Evolutionary conservation across 208 protist species (phyloP), one percentile per base, ranked within the genome.

Genomic region (Trypanosoma melophagium): DNA sequence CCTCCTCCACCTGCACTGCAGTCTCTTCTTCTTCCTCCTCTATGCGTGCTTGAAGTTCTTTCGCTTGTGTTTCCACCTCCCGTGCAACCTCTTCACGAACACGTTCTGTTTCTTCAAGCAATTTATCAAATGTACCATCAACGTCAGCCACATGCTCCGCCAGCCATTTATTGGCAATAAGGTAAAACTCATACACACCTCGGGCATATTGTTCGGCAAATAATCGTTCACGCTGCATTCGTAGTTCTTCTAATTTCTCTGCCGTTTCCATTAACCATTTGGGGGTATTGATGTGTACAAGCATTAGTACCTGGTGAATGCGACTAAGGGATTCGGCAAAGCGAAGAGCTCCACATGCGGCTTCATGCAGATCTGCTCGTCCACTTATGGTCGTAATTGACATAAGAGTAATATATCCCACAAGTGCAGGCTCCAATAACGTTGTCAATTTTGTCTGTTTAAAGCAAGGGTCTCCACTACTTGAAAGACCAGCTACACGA

Each of bases 311-410:
- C 58, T 95, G 89, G 44, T 93, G 85, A 67, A 95, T 90, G 19
- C 79, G 79, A 40, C 68, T 61, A 50, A 95, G 58, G n/a, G 76
- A 60, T 42, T 64, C 76, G 16, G 84, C 76, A 56, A 95, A 92
- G 42, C 64, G 63, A 51, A 95, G 66, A 31, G 89, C 85, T 12
- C 76, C 80, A 53, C 83, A 87, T 19, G 86, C 73, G 16, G 81
- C 66, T 22, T 81, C 79, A 60, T 85, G 83, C 19, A 95, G 72
- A 42, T 95, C 86, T 10, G 70, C 59, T 4, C 87, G 69, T 7
- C 89, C 89, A 72, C 84, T 92, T 62, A 95, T 84, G 9, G 86
- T 93, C 45, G 83, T 89, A 38, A 95, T 87, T 50, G 79, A 87
- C 44, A 95, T 77, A 35, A 95, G 80, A 16, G 89, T 95, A 47